Percentiles rank a stretch among this genome's conserved stretches.
These are phyloP conservation scores for Gaertneriomyces semiglobifer DNA, from an alignment of 192 early-diverging fungal species.

Conservation along the genomic window DNA sequence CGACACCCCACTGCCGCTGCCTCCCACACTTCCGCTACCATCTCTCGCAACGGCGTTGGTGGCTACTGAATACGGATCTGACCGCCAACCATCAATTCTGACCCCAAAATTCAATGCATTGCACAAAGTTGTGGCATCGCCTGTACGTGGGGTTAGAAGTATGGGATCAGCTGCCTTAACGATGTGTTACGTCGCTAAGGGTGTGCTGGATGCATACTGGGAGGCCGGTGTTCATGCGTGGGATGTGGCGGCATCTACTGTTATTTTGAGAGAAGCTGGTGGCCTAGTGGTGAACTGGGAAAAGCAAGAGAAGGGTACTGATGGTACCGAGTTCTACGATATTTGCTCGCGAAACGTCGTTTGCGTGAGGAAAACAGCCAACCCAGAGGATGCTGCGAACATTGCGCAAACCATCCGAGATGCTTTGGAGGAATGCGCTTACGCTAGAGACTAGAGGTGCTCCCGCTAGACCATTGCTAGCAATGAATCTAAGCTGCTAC, in stretches of 20 bases:
- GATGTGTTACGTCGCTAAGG: slow-evolving; percentile 76
- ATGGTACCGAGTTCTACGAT: slow-evolving; percentile 31
- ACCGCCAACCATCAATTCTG: slow-evolving; percentile 56
- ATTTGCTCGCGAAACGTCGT: slow-evolving; percentile 37
- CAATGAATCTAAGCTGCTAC: too few relatives aligned
- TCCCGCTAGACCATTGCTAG: too few relatives aligned
- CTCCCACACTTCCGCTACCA: slow-evolving; percentile 52
- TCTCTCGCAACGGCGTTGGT: slow-evolving; percentile 70
- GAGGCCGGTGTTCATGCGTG: slow-evolving; percentile 75
- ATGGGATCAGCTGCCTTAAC: slow-evolving; percentile 76
- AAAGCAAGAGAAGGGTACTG: not conserved
- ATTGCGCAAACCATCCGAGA: slow-evolving; percentile 20
- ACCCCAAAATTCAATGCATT: slow-evolving; percentile 67
- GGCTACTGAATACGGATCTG: slow-evolving; percentile 81
- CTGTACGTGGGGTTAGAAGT: slow-evolving; percentile 70
- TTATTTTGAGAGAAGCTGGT: slow-evolving; percentile 82
- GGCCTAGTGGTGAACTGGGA: slow-evolving; percentile 65
- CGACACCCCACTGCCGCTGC: slow-evolving; percentile 57
- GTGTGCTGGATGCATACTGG: slow-evolving; percentile 85
- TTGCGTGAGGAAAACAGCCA: slow-evolving; percentile 35
- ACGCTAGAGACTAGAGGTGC: slow-evolving; percentile 25
- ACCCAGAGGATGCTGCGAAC: not conserved
- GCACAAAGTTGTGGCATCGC: slow-evolving; percentile 58
- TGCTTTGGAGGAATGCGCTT: slow-evolving; percentile 22
- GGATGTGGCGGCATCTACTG: slow-evolving; percentile 87